Conservation (phyloP, 75 land plant genomes). For the Pseudotsuga menziesii region DNA sequence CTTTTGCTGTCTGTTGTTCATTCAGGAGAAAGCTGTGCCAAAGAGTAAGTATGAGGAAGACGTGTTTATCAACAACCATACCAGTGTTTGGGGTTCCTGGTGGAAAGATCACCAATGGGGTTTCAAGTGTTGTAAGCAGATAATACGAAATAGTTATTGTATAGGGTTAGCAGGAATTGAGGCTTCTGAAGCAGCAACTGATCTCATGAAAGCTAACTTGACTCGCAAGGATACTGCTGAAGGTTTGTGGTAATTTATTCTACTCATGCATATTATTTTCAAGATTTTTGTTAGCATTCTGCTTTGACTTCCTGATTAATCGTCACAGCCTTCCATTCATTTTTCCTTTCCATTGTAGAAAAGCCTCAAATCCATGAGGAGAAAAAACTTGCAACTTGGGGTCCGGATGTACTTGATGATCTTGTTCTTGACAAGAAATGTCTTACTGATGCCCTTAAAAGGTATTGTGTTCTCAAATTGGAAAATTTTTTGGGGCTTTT, state of each 20-base stretch:
- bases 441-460: constrained; percentile 81
- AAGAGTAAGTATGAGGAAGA: constrained; percentile 96
- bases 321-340: too few relatives aligned
- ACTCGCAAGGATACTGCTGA: constrained; percentile 63
- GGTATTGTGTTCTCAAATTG: constrained; percentile 26
- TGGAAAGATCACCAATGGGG: constrained; percentile 98
- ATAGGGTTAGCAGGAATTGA: constrained; percentile 94
- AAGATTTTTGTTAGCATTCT: too few relatives aligned
- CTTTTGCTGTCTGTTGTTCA: not conserved
- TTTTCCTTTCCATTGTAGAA: too few relatives aligned
- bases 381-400: constrained; percentile 85
- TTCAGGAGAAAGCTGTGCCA: constrained; percentile 71
- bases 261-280: too few relatives aligned
- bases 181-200: constrained; percentile 82
- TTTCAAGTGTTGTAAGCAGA: constrained; percentile 82
- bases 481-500: not conserved
- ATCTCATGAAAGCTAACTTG: constrained; percentile 82
- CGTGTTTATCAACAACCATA: constrained; percentile 82
- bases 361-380: constrained; percentile 33
- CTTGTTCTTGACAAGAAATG: constrained; percentile 64
- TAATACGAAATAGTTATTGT: constrained; percentile 80
- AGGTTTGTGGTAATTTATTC: too few relatives aligned
- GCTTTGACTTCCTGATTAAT: too few relatives aligned
- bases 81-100: constrained; percentile 95
- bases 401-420: constrained; percentile 74